phyloP scores from a whole-genome alignment of 257 asterid genomes.

The Mentha longifolia region DNA sequence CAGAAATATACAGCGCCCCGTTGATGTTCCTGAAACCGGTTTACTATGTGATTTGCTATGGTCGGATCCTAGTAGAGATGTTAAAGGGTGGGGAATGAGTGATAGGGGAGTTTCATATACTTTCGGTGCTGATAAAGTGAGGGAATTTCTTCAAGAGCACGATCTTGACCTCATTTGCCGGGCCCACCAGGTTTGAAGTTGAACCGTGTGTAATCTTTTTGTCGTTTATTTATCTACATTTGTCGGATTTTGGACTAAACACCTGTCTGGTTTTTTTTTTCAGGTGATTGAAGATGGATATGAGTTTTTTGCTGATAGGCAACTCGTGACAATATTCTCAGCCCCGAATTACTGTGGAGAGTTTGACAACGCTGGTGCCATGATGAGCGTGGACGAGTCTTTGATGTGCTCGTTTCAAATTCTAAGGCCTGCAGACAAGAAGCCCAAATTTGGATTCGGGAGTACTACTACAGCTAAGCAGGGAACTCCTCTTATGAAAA shows the following conservation, averaged over 20 bases:
- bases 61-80: slow-evolving; percentile 82
- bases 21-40: slow-evolving; percentile 77
- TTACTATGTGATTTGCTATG: slow-evolving; percentile 76
- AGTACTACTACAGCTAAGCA: slow-evolving; percentile 57
- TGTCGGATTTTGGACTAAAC: neutral
- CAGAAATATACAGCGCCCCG: slow-evolving; percentile 69
- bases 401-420: slow-evolving; percentile 90
- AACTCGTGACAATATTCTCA: slow-evolving; percentile 75
- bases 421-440: slow-evolving; percentile 76
- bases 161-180: slow-evolving; percentile 85
- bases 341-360: slow-evolving; percentile 90
- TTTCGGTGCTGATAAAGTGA: slow-evolving; percentile 67
- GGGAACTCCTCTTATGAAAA: slow-evolving; percentile 57
- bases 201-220: neutral
- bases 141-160: slow-evolving; percentile 69
- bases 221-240: neutral
- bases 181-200: slow-evolving; percentile 71
- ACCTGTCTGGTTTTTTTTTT: neutral
- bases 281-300: slow-evolving; percentile 89
- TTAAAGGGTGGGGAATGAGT: slow-evolving; percentile 76
- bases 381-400: slow-evolving; percentile 89
- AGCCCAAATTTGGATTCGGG: slow-evolving; percentile 71
- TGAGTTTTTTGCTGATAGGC: slow-evolving; percentile 85
- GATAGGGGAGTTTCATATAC: slow-evolving; percentile 86
- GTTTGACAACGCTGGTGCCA: slow-evolving; percentile 81